Base-by-base conservation (phyloP, 106 monocot species). In the Acanthochlamys bracteata region DNA sequence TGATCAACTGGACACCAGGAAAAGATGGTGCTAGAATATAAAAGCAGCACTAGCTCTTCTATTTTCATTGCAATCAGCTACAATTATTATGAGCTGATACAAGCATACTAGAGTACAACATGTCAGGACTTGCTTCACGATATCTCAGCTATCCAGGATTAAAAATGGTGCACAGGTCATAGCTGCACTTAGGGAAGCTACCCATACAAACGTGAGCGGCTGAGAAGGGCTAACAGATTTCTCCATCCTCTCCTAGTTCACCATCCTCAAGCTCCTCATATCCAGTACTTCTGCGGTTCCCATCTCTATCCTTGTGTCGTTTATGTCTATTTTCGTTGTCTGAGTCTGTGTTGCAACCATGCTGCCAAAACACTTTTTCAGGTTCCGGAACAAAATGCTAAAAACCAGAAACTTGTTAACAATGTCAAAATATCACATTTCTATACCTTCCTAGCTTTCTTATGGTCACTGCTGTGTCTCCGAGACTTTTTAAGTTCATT, bases 231-330 rank as follows among this genome's bases (percentile, higher is more conserved):
- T 86, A 90, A 78, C 74, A 73, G 39, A 92, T 89, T 75, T 98
- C 92, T 57, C 92, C 92, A 86, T 98, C 98, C 72, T 92, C 98
- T 54, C 92, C 98, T 63, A 98, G 66, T 68, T 98, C 98, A 9
- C 98, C 98, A 73, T 98, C 98, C 77, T 98, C 98, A 52, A 98
- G 92, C 66, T 98, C 98, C 53, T 98, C 94, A 55, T 88, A 74
- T n/a, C 62, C 69, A 73, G 80, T 74, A 75, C 75, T 78, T 73
- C 83, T 73, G 11, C 80, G 90, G 22, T 79, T 77, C 21, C 77
- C 78, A 46, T 91, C 91, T 53, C 83, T 67, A 60, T 98, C 83
- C 75, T 84, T 92, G 57, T 88, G 85, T 70, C 78, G 85, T 71
- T 86, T 88, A 76, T 85, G 83, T 25, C 71, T 72, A 55, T 71